Evolutionary conservation across 1,284 basidiomycete genomes (phyloP), one percentile per base, ranked within the genome.

Genomic region (Pisolithus thermaeus): DNA sequence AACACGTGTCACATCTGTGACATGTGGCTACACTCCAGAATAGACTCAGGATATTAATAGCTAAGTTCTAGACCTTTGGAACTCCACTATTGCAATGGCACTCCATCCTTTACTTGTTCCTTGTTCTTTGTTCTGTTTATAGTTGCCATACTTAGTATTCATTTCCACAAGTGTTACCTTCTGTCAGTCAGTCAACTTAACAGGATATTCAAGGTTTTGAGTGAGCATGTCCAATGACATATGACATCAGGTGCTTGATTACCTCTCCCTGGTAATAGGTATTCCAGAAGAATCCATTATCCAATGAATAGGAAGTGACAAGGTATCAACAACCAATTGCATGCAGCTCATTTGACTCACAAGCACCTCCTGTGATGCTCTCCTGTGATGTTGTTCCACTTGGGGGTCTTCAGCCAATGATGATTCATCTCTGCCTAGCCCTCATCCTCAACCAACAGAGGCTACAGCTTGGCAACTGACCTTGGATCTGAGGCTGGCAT

Each of bases 281-380:
- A 92, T 94, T 3, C 97, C 97, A 0, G 80, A 84, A 30, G 90
- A 96, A 52, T 76, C 70, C 51, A 87, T 94, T 7, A 79, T 97
- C 41, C 73, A 74, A 43, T 82, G 90, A 53, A 92, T 99, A 58
- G 92, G 90, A 12, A 92, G 90, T 60, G 89, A 92, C 30, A 94
- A 87, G 81, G 91, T 87, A 60, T 6, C 58, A 64, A 46, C 1
- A 30, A 30, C 46, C 39, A 42, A 46, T 39, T 28, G 28, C 14
- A 12, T 40, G 35, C 38, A 43, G 53, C 46, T 25, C n/a, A n/a
- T 43, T 37, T 36, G 42, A 41, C 38, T 57, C 56, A 51, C 50
- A 52, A 48, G 42, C 11, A 47, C 52, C 58, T 20, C 18, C 18
- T 20, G 18, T 20, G 18, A 20, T 20, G 18, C 18, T 20, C 18